phyloP scores from a whole-genome alignment of 257 asterid species.

The Coffea eugenioides region DNA sequence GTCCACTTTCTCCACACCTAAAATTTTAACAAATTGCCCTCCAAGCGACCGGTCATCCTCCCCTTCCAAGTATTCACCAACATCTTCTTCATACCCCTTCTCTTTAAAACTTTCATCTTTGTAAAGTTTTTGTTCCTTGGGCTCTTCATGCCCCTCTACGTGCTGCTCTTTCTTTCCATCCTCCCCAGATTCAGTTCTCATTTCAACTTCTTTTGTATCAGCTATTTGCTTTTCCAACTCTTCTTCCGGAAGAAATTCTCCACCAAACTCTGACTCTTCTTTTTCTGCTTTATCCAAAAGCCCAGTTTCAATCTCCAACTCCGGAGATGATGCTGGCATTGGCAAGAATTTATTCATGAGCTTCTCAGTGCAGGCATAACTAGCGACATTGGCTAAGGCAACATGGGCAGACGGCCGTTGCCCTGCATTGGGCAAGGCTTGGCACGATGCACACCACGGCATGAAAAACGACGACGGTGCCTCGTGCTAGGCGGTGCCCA shows the following conservation, averaged over 20 bases:
- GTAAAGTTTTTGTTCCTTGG: neutral
- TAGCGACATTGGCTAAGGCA: no score
- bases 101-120: slow-evolving; percentile 9
- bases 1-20: slow-evolving; percentile 7
- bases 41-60: slow-evolving; percentile 8
- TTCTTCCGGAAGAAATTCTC: slow-evolving; percentile 2
- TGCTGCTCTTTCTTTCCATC: slow-evolving; percentile 3
- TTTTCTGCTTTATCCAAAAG: slow-evolving; percentile 10
- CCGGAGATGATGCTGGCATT: slow-evolving; percentile 16
- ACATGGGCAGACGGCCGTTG: no score
- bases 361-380: slow-evolving; percentile 63
- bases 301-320: slow-evolving; percentile 21
- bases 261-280: slow-evolving; percentile 7
- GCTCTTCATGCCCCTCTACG: neutral
- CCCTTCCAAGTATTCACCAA: slow-evolving; percentile 15
- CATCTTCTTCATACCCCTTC: slow-evolving; percentile 23
- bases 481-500: no score
- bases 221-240: slow-evolving; percentile 20
- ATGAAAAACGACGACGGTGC: no score
- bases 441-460: no score
- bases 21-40: neutral
- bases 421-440: no score
- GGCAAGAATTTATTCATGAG: slow-evolving; percentile 66
- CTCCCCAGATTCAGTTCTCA: slow-evolving; percentile 26
- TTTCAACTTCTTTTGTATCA: slow-evolving; percentile 21